These are phyloP conservation scores for Pharus latifolius DNA, from an alignment of 176 grass and related monocot genomes.

Conservation along the genomic window DNA sequence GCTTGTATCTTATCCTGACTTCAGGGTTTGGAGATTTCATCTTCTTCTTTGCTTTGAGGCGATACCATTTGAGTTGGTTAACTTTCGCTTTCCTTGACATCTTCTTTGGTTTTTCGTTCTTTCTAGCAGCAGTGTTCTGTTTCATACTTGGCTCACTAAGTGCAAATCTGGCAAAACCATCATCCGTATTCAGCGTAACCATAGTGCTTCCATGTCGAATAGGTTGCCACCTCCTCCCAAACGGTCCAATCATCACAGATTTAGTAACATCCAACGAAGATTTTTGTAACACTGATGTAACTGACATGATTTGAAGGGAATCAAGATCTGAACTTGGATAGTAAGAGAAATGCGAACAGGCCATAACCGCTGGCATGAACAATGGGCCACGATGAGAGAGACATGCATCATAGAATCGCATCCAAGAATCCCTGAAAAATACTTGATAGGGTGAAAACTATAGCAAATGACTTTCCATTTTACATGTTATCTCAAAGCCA, in stretches of 20 bases:
- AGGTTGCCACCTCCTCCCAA: background rate
- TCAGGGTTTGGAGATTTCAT: constrained; percentile 73
- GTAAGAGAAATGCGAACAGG: constrained; percentile 1
- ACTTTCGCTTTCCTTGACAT: constrained; percentile 71
- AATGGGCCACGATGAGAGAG: background rate
- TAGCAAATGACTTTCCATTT: too few relatives aligned
- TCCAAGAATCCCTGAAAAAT: constrained; percentile 16
- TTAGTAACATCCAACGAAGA: background rate
- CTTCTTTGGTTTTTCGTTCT: constrained; percentile 31
- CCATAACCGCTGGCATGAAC: background rate
- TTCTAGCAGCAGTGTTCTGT: background rate
- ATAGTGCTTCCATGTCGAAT: constrained; percentile 24
- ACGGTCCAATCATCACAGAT: background rate
- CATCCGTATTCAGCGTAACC: constrained; percentile 30
- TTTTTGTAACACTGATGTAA: background rate
- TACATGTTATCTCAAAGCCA: too few relatives aligned
- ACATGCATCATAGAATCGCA: background rate
- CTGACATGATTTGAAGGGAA: background rate
- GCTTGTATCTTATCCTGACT: constrained; percentile 79
- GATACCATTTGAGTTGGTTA: constrained; percentile 71
- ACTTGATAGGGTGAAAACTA: too few relatives aligned
- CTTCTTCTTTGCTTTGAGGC: constrained; percentile 77
- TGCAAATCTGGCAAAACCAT: constrained; percentile 35
- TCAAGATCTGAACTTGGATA: too few relatives aligned
- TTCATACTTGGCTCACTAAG: background rate